Percentiles rank a stretch among this genome's conserved stretches.
These are phyloP conservation scores for Polytrichum commune DNA, from an alignment of 225 moss, liverwort and hornwort genomes.

Conservation along the genomic window DNA sequence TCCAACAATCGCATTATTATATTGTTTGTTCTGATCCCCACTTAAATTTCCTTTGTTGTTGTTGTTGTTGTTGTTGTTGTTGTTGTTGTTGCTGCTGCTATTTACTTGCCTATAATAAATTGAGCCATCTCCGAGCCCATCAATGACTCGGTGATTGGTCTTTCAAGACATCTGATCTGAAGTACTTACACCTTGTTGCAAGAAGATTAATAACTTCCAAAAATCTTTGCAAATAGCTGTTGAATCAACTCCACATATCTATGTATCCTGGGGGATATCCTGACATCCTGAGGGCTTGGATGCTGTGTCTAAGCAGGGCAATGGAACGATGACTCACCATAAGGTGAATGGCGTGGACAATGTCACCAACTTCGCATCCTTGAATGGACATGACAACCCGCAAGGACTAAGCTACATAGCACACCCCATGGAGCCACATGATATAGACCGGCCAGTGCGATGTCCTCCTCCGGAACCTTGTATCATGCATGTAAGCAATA, in stretches of 20 bases:
- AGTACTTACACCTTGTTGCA: not conserved
- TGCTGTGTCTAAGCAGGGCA: constrained; percentile 11
- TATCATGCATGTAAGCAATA: constrained; percentile 37
- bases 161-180: not conserved
- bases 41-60: no score
- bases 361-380: constrained; percentile 27
- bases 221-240: not conserved
- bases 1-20: no score
- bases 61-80: no score
- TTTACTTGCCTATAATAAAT: no score
- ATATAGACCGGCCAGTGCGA: constrained; percentile 41
- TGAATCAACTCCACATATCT: not conserved
- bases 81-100: no score
- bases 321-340: constrained; percentile 18
- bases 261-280: not conserved
- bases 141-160: no score
- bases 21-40: no score
- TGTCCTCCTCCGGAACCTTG: constrained; percentile 59
- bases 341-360: constrained; percentile 30
- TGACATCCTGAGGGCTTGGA: not conserved
- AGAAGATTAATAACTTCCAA: not conserved
- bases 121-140: no score
- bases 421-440: constrained; percentile 43
- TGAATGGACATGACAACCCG: constrained; percentile 30
- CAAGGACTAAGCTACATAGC: constrained; percentile 32